phyloP scores from a whole-genome alignment of 352 stramenopile genomes.

The Phytophthora tubulina region DNA sequence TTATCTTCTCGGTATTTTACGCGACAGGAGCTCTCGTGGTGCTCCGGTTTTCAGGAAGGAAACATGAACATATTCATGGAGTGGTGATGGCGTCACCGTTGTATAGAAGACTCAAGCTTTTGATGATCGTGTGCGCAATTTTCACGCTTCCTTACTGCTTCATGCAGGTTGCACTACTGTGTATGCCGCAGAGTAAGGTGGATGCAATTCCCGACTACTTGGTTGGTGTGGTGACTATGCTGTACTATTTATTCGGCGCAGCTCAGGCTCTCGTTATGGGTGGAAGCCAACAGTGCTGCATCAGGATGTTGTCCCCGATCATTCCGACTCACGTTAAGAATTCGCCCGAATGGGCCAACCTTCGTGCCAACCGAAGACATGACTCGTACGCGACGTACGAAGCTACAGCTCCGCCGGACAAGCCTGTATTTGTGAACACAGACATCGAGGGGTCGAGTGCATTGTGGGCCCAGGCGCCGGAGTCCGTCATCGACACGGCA shows the following conservation, averaged over 20 bases:
- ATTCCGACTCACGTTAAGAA: conserved; percentile 65
- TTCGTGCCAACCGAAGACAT: conserved; percentile 45
- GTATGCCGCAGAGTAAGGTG: conserved; percentile 48
- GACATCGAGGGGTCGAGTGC: conserved; percentile 84
- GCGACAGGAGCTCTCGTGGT: conserved; percentile 50
- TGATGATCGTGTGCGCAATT: conserved; percentile 69
- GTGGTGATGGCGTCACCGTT: conserved; percentile 74
- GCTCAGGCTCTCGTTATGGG: conserved; percentile 75
- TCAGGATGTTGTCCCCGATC: conserved; percentile 60
- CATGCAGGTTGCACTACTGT: conserved; percentile 60
- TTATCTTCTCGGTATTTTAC: conserved; percentile 66
- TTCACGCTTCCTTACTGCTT: conserved; percentile 78
- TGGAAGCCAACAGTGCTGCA: conserved; percentile 70
- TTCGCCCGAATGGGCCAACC: conserved; percentile 56
- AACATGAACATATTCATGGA: conserved; percentile 78
- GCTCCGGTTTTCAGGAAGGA: conserved; percentile 57
- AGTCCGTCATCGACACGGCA: conserved; percentile 66
- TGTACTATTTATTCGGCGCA: conserved; percentile 74
- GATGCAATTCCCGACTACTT: conserved; percentile 65
- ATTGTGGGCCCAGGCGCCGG: conserved; percentile 65
- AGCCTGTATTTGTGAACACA: conserved; percentile 80
- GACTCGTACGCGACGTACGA: conserved; percentile 53
- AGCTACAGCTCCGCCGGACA: conserved; percentile 39
- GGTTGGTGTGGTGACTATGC: conserved; percentile 62
- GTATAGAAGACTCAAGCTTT: conserved; percentile 71